phyloP scores from a whole-genome alignment of 73 alveolate species.

The Paramecium sexaurelia region DNA sequence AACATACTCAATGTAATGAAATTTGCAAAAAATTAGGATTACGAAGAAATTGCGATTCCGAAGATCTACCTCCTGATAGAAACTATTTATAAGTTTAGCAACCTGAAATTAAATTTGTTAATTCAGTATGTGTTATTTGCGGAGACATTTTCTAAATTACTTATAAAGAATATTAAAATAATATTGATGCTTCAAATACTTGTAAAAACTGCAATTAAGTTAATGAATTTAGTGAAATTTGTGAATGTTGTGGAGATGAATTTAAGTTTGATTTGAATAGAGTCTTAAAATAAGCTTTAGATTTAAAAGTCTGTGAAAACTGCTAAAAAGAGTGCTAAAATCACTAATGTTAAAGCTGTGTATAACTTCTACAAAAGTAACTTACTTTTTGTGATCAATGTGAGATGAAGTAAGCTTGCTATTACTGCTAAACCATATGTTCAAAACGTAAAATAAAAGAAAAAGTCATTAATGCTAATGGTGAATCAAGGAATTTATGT shows the following conservation, averaged over 20 bases:
- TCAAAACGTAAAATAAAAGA: background rate
- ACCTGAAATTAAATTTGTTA: background rate
- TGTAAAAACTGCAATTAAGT: background rate
- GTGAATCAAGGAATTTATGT: background rate
- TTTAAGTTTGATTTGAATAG: background rate
- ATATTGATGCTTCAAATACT: background rate
- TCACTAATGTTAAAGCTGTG: background rate
- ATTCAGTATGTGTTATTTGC: background rate
- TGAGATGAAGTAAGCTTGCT: background rate
- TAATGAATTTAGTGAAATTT: background rate
- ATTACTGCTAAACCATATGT: background rate
- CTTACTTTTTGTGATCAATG: background rate
- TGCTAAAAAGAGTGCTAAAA: background rate
- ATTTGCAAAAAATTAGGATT: background rate
- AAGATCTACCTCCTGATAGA: background rate
- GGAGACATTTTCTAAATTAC: background rate
- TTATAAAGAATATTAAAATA: background rate
- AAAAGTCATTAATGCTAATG: background rate
- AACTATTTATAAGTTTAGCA: background rate
- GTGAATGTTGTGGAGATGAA: background rate
- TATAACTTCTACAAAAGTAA: background rate
- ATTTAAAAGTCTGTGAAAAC: background rate
- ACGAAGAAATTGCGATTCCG: background rate
- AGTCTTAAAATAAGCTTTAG: background rate
- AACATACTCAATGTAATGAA: background rate